These are phyloP conservation scores for Cordyceps javanica DNA, from an alignment of 2,329 filamentous ascomycete genomes.

Conservation along the genomic window DNA sequence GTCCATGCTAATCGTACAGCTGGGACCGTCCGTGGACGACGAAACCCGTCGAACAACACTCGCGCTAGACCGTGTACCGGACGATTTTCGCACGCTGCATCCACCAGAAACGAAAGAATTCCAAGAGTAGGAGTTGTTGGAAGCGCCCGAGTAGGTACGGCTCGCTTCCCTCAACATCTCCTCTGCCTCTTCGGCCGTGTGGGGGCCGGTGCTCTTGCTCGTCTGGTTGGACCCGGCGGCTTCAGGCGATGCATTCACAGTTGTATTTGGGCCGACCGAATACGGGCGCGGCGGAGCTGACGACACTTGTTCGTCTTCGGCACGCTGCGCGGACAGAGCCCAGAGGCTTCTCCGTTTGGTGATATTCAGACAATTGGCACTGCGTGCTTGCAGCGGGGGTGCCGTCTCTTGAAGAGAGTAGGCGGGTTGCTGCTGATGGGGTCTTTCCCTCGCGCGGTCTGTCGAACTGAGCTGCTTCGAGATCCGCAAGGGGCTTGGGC, in stretches of 20 bases:
- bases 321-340: background rate
- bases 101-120: constrained; percentile 11
- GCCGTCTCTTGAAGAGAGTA: background rate
- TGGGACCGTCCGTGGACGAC: background rate
- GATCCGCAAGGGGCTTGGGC: constrained; percentile 44
- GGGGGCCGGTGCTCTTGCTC: background rate
- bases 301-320: background rate
- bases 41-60: background rate
- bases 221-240: background rate
- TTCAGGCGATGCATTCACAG: background rate
- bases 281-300: background rate
- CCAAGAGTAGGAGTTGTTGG: background rate
- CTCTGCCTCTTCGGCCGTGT: constrained; percentile 1
- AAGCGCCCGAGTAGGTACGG: constrained; percentile 5
- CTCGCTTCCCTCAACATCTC: constrained; percentile 6
- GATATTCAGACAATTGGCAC: background rate
- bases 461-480: constrained; percentile 30
- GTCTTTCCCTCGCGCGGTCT: constrained; percentile 16
- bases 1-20: background rate
- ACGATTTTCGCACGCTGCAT: background rate
- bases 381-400: background rate
- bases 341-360: constrained; percentile 3
- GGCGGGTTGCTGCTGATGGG: constrained; percentile 12
- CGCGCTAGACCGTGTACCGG: background rate
- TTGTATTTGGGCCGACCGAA: background rate